phyloP scores from a whole-genome alignment of 2,329 filamentous ascomycete species.

The Penicillium verrucosum region DNA sequence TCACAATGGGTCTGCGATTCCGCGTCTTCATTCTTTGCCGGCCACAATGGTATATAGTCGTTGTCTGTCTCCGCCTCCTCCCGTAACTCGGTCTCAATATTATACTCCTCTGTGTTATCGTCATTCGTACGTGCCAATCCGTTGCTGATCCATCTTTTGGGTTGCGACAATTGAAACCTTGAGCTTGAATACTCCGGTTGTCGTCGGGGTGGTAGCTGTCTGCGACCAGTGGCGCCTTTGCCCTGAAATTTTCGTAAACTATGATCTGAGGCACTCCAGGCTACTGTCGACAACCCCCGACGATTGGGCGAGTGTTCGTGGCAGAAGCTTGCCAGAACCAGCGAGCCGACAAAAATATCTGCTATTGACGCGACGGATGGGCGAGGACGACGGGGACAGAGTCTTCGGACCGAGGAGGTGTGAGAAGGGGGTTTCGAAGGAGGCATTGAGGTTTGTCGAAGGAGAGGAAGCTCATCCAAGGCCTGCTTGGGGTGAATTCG shows the following conservation, averaged over 20 bases:
- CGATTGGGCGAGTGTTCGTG: slow-evolving; percentile 44
- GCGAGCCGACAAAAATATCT: slow-evolving; percentile 52
- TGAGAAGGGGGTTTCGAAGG: slow-evolving; percentile 23
- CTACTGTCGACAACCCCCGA: slow-evolving; percentile 29
- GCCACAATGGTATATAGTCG: slow-evolving; percentile 7
- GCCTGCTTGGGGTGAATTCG: slow-evolving; percentile 48
- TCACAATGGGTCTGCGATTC: slow-evolving; percentile 6
- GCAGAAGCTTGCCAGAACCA: slow-evolving; percentile 54
- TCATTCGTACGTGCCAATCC: slow-evolving; percentile 25
- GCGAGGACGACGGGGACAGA: slow-evolving; percentile 29
- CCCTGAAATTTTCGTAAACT: slow-evolving; percentile 19
- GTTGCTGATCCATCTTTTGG: slow-evolving; percentile 29
- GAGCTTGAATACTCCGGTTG: slow-evolving; percentile 21
- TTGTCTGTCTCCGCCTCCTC: slow-evolving; percentile 4
- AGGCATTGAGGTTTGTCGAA: slow-evolving; percentile 30
- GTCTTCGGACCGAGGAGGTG: slow-evolving; percentile 28
- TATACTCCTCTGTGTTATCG: slow-evolving; percentile 15
- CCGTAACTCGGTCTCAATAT: slow-evolving; percentile 1
- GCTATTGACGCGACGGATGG: slow-evolving; percentile 42
- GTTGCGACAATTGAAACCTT: slow-evolving; percentile 18
- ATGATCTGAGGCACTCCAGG: slow-evolving; percentile 16
- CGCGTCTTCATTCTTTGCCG: slow-evolving; percentile 4
- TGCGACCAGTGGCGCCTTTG: slow-evolving; percentile 14
- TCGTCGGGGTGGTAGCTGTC: slow-evolving; percentile 17
- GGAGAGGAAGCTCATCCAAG: slow-evolving; percentile 27